phyloP scores from a whole-genome alignment of 2,329 filamentous ascomycete species.

The Setomelanomma holmii region DNA sequence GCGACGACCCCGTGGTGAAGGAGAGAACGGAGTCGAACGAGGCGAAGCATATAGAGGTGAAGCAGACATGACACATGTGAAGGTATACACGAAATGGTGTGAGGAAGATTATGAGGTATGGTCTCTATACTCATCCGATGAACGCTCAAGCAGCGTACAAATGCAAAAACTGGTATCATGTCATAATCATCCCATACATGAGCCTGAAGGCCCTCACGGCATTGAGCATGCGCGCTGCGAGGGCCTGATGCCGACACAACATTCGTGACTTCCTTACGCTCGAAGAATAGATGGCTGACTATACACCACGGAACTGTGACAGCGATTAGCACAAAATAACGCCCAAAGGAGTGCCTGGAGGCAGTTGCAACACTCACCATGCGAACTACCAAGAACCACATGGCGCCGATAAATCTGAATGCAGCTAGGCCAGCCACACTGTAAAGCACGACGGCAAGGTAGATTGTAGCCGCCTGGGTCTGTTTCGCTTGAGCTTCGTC shows the following conservation, averaged over 20 bases:
- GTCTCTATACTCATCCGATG: conserved; percentile 8
- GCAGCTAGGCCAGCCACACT: conserved; percentile 83
- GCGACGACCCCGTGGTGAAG: conserved; percentile 1
- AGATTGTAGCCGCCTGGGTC: conserved; percentile 72
- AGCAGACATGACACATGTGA: background rate
- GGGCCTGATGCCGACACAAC: conserved; percentile 9
- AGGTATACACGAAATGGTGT: background rate
- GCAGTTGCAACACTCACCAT: conserved; percentile 41
- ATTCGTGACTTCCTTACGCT: background rate
- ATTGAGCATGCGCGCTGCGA: conserved; percentile 5
- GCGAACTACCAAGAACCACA: conserved; percentile 82
- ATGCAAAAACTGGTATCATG: conserved; percentile 24
- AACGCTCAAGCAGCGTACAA: conserved; percentile 6
- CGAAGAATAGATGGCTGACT: background rate
- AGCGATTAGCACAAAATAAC: conserved; percentile 32
- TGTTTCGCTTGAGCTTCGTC: conserved; percentile 54
- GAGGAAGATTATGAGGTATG: conserved; percentile 4
- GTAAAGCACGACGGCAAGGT: conserved; percentile 87
- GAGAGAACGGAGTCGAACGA: background rate
- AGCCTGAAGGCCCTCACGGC: conserved; percentile 3
- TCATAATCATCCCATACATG: conserved; percentile 15
- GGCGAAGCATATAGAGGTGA: background rate
- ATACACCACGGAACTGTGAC: conserved; percentile 60
- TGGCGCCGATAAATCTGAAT: conserved; percentile 85
- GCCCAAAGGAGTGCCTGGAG: background rate